Evolutionary conservation across 2,329 filamentous ascomycete genomes (phyloP).

Genomic region (Diplodia corticola): DNA sequence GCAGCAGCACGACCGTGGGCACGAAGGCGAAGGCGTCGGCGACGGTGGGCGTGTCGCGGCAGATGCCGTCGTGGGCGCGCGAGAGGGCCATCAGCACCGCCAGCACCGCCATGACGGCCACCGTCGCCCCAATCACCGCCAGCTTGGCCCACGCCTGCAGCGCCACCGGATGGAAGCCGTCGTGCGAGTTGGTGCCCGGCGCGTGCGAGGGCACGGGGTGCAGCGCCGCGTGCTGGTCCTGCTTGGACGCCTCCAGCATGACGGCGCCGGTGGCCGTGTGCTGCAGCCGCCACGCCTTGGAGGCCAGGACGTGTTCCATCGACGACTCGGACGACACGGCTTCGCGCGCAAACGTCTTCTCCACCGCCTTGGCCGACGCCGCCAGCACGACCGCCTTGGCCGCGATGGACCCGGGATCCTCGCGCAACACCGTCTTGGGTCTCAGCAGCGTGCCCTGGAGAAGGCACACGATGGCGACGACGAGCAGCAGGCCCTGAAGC

Average conservation of each 20-base stretch:
- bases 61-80: not conserved
- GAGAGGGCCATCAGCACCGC: not conserved
- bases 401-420: constrained; percentile 17
- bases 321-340: not conserved
- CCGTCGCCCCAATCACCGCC: not conserved
- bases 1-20: not conserved
- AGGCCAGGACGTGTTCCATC: not conserved
- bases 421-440: not conserved
- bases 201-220: not conserved
- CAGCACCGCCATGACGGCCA: not conserved
- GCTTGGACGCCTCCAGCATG: constrained; percentile 1
- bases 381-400: constrained; percentile 2
- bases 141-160: constrained; percentile 9
- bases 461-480: not conserved
- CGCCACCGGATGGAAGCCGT: not conserved
- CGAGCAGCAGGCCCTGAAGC: not conserved
- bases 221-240: not conserved
- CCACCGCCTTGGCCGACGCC: not conserved
- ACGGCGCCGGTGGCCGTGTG: not conserved
- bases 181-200: not conserved
- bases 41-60: not conserved
- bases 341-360: not conserved
- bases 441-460: constrained; percentile 8
- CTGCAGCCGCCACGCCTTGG: constrained; percentile 11
- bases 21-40: constrained; percentile 14